Percentiles rank a stretch among this genome's conserved stretches.
phyloP scores from a whole-genome alignment of 805 yeast genomes.

The Maudiozyma pseudohumilis region DNA sequence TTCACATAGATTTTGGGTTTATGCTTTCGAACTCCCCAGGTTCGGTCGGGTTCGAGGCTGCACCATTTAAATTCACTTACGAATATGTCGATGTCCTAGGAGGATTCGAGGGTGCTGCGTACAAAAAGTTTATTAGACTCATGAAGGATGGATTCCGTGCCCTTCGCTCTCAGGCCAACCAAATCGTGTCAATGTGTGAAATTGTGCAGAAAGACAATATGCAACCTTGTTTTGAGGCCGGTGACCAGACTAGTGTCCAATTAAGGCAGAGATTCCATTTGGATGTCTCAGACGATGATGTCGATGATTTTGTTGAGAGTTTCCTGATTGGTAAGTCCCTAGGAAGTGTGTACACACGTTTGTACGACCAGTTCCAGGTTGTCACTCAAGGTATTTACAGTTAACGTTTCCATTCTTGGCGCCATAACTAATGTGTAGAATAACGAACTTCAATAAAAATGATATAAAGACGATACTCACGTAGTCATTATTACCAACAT shows the following conservation, averaged over 20 bases:
- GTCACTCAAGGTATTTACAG: constrained; percentile 91
- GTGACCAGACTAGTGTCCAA: constrained; percentile 70
- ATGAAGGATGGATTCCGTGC: constrained; percentile 68
- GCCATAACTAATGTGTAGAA: too few relatives aligned
- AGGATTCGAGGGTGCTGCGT: constrained; percentile 57
- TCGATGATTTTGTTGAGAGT: constrained; percentile 70
- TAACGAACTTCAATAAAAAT: too few relatives aligned
- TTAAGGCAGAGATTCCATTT: constrained; percentile 75
- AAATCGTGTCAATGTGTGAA: constrained; percentile 73
- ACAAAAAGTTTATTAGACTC: constrained; percentile 47
- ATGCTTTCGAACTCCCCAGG: constrained; percentile 92
- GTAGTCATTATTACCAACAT: too few relatives aligned
- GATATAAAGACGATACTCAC: too few relatives aligned
- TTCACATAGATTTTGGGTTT: constrained; percentile 94
- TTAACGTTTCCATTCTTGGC: too few relatives aligned
- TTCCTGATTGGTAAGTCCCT: constrained; percentile 68
- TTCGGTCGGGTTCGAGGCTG: constrained; percentile 93
- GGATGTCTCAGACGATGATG: constrained; percentile 52
- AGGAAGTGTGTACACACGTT: constrained; percentile 81
- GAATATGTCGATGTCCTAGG: constrained; percentile 88
- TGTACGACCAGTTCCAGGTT: constrained; percentile 92
- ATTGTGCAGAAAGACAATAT: constrained; percentile 87
- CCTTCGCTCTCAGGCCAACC: constrained; percentile 63
- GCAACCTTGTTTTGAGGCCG: constrained; percentile 86
- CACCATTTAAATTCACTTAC: constrained; percentile 85